A percentile compares a stretch with the other conserved stretches of the same genome.
phyloP scores from a whole-genome alignment of 768 basidiomycete genomes.

The Jaapia argillacea region DNA sequence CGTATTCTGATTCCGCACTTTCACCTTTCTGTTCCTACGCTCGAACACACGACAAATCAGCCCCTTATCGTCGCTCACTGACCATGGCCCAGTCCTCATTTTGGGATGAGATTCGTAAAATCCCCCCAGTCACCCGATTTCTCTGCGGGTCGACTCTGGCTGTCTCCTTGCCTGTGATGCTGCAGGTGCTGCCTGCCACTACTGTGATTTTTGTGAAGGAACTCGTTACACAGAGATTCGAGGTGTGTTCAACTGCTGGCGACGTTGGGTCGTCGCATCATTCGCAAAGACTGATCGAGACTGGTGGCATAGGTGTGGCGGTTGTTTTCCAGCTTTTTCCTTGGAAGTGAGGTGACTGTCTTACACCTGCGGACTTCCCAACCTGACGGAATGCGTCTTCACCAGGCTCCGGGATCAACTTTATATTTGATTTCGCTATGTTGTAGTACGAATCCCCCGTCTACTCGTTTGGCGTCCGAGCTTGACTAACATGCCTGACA shows the following conservation, averaged over 20 bases:
- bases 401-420: slow-evolving; percentile 39
- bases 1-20: no score
- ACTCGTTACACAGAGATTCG: slow-evolving; percentile 33
- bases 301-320: slow-evolving; percentile 54
- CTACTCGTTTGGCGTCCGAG: neutral
- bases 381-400: neutral
- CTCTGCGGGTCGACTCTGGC: slow-evolving; percentile 50
- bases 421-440: slow-evolving; percentile 61
- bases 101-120: slow-evolving; percentile 56
- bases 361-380: neutral
- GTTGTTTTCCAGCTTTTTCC: slow-evolving; percentile 62
- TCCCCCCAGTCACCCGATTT: slow-evolving; percentile 76
- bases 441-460: slow-evolving; percentile 42
- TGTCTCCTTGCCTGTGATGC: slow-evolving; percentile 46
- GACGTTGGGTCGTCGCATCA: slow-evolving; percentile 12
- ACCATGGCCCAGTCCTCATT: slow-evolving; percentile 14
- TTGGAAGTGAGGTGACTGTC: slow-evolving; percentile 38
- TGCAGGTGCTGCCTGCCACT: slow-evolving; percentile 43
- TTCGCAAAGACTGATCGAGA: neutral
- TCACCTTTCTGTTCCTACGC: no score
- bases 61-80: no score
- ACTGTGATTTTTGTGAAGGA: slow-evolving; percentile 41
- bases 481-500: slow-evolving; percentile 1
- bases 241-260: no score
- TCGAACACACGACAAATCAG: no score